Base-by-base conservation (phyloP, 2,329 filamentous ascomycete genomes). In the Bipolaris oryzae region DNA sequence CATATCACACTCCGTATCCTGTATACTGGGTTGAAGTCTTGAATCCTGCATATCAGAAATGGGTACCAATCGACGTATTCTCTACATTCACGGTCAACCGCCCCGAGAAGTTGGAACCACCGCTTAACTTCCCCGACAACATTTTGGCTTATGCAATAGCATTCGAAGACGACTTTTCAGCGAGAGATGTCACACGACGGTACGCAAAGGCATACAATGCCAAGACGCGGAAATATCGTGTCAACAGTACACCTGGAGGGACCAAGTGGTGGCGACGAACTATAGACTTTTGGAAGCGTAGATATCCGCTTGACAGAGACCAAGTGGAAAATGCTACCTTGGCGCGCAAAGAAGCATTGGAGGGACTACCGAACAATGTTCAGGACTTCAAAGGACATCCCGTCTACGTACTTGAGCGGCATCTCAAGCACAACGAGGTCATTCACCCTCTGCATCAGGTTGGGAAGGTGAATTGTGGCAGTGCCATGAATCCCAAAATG, bases 1-100 rank as follows among this genome's bases (percentile, higher is more conserved):
- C 89, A 10, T 83, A 82, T 21, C 91, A 94, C 69, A 93, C 92
- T 0, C 76, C 85, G 0, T 91, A 89, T 68, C 95, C 95, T 0
- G 83, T 98, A 3, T 98, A 92, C 72, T 99, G 95, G 95, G 89
- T 97, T 0, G 95, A 99, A 77, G 88, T 91, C 3, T 90, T 96
- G 62, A 93, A 97, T 61, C 81, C 87, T 50, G 89, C 90, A 0
- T 86, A 92, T 62, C 91, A 97, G 72, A 96, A 92, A 79, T 99
- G 95, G 95, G 85, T 96, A 53, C 85, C 92, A 0, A 86, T 95
- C 35, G 95, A 99, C 72, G 87, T 93, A 0, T 76, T 97, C 0
- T 92, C 95, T 1, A 96, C 93, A 0, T 83, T 85, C 53, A 89
- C 87, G 62, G 86, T 96, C 52, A 91, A 88, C 72, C 92, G 90